Evolutionary conservation across 2,329 filamentous ascomycete species (phyloP), one percentile per base, ranked within the genome.

Genomic region (Colletotrichum musicola): DNA sequence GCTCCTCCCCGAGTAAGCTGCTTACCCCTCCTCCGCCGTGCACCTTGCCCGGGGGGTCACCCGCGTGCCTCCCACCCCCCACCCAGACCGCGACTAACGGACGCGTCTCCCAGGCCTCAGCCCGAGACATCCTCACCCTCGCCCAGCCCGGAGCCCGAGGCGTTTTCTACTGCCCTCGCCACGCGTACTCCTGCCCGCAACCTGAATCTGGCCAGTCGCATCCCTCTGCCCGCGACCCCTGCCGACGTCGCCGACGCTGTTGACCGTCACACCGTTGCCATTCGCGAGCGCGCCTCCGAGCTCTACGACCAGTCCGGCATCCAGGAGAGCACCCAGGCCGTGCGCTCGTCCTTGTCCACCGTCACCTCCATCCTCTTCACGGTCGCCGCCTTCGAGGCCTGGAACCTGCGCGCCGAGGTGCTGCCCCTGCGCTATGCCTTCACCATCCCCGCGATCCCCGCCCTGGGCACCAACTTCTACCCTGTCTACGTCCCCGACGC

Each of bases 151-250:
- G 70, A 70, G 59, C 62, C 62, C n/a, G 74, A 66, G 30, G 78
- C 76, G 69, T 72, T 80, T 70, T 80, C 85, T 47, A 81, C 82
- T 60, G 81, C 86, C 72, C 74, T 86, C 69, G 75, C 83, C 73
- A 47, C 57, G 68, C 81, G 83, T 73, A 85, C 85, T 61, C 83
- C 86, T 16, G 82, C 80, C 25, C 86, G 86, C 73, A 84, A 84
- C 51, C 78, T 89, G 59, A 82, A 85, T 13, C 83, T 88, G 58
- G 85, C 88, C 68, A 79, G 83, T 69, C 90, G 88, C 74, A 88
- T 94, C 59, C 88, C 90, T n/a, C 84, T 97, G 59, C 93, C 93
- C 22, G 90, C 93, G 9, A 94, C 93, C 2, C 94, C 94, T 6
- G 90, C 92, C 47, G 89, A 92, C 69, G 90, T 97, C 42, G 92